phyloP scores from a whole-genome alignment of 2,329 filamentous ascomycete species.

The Cladophialophora carrionii region DNA sequence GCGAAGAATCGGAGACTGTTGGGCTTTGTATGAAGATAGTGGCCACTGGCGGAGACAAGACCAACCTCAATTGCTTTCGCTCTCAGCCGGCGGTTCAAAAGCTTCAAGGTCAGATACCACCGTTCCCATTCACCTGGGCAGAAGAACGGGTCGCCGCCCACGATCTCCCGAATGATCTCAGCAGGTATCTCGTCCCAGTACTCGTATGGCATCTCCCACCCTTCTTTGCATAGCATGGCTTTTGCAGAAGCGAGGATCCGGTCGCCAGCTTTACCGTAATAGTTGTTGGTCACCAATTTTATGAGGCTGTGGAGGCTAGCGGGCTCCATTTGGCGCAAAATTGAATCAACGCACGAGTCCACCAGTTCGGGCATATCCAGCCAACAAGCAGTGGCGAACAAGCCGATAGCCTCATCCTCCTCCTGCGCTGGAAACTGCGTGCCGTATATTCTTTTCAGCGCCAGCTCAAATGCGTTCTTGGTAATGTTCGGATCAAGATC shows the following conservation, averaged over 20 bases:
- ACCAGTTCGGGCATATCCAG: slow-evolving; percentile 62
- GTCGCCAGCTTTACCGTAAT: slow-evolving; percentile 60
- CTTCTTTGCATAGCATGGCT: slow-evolving; percentile 61
- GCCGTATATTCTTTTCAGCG: slow-evolving; percentile 59
- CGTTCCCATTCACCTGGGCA: slow-evolving; percentile 62
- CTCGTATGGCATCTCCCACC: slow-evolving; percentile 57
- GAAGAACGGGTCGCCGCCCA: slow-evolving; percentile 63
- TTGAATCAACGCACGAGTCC: slow-evolving; percentile 57
- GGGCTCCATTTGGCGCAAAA: slow-evolving; percentile 59
- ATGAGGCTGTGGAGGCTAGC: slow-evolving; percentile 55
- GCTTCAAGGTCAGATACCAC: slow-evolving; percentile 59
- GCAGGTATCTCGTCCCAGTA: slow-evolving; percentile 62
- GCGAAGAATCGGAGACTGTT: slow-evolving; percentile 55
- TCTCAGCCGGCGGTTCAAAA: slow-evolving; percentile 57
- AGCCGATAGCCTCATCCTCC: slow-evolving; percentile 56
- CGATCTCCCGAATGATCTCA: slow-evolving; percentile 61
- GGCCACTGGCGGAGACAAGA: slow-evolving; percentile 51
- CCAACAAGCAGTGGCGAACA: slow-evolving; percentile 62
- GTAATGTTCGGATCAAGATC: slow-evolving; percentile 60
- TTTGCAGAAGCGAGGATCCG: slow-evolving; percentile 61
- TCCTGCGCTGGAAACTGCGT: slow-evolving; percentile 54
- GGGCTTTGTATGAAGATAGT: slow-evolving; percentile 52
- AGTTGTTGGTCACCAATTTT: slow-evolving; percentile 58
- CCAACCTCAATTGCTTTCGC: slow-evolving; percentile 54
- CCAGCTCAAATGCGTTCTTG: slow-evolving; percentile 57